Evolutionary conservation across 1,284 basidiomycete species (phyloP).

Genomic region (Sanghuangporus sanghuang): DNA sequence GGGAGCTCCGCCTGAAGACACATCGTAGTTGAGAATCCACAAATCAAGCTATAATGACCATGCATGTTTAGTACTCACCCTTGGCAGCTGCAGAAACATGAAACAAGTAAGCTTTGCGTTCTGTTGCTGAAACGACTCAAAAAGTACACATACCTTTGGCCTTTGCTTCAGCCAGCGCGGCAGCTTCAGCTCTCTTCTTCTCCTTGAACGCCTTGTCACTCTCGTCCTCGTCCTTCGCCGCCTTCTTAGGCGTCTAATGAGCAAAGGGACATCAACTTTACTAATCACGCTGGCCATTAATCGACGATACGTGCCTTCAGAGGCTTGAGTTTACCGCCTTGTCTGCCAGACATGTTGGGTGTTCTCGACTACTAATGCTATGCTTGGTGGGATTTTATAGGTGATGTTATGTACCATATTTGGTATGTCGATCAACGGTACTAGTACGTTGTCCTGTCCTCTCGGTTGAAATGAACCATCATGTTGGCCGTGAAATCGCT

Average conservation of each 20-base stretch:
- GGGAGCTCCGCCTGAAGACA: conserved; percentile 49
- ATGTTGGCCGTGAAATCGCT: not conserved
- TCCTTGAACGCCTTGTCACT: conserved; percentile 69
- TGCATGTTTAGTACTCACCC: conserved; percentile 37
- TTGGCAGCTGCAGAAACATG: conserved; percentile 44
- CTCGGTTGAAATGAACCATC: too few species aligned
- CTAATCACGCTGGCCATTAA: not conserved
- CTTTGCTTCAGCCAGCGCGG: conserved; percentile 59
- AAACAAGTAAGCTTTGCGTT: conserved; percentile 11
- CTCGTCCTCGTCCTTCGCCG: conserved; percentile 64
- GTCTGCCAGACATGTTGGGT: conserved; percentile 57
- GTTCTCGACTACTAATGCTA: not conserved
- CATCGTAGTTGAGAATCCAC: not conserved
- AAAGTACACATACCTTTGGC: conserved; percentile 54
- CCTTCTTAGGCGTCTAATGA: conserved; percentile 72
- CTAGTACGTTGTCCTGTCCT: too few species aligned
- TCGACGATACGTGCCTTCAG: conserved; percentile 42
- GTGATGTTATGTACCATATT: not conserved
- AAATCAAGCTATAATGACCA: not conserved
- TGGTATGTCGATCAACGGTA: not conserved
- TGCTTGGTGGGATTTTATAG: not conserved
- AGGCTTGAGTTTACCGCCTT: conserved; percentile 80
- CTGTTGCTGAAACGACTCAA: not conserved
- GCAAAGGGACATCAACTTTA: not conserved
- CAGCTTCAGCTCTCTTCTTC: conserved; percentile 67